Conservation (phyloP, 371 early-diverging fungal genomes). For the Rhizopus microsporus region DNA sequence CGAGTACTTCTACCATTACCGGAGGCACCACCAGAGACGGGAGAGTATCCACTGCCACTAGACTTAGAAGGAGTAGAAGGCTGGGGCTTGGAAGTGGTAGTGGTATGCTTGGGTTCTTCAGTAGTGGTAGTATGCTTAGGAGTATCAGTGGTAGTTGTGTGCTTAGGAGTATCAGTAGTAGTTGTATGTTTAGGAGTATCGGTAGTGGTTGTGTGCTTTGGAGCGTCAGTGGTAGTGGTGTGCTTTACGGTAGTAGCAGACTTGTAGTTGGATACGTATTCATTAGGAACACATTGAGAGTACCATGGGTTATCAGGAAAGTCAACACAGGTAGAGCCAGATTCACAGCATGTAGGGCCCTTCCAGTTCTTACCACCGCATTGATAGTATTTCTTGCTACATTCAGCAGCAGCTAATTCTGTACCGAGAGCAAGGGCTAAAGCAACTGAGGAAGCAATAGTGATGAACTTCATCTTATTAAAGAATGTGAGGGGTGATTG, state of each 20-base stretch:
- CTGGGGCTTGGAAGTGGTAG: slow-evolving; percentile 10
- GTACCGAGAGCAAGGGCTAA: slow-evolving; percentile 2
- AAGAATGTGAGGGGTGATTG: not conserved
- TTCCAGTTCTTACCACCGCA: slow-evolving; percentile 32
- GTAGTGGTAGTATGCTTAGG: slow-evolving; percentile 20
- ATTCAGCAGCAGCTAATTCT: slow-evolving; percentile 7
- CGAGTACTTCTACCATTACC: slow-evolving; percentile 43
- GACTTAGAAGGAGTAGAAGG: slow-evolving; percentile 19
- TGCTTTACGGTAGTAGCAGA: not conserved
- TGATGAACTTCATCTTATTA: no score
- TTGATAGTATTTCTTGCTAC: slow-evolving; percentile 22
- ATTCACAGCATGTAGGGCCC: slow-evolving; percentile 33
- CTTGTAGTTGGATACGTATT: not conserved
- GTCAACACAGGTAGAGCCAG: slow-evolving; percentile 34
- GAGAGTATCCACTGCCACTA: slow-evolving; percentile 25
- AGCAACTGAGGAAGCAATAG: no score
- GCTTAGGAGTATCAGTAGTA: slow-evolving; percentile 1
- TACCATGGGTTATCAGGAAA: slow-evolving; percentile 27
- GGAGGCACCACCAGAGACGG: slow-evolving; percentile 20
- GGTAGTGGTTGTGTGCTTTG: slow-evolving; percentile 10
- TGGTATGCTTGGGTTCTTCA: slow-evolving; percentile 1
- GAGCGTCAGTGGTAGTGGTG: slow-evolving; percentile 14
- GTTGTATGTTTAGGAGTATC: slow-evolving; percentile 11
- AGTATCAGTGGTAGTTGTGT: slow-evolving; percentile 6
- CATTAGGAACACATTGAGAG: slow-evolving; percentile 37